Conservation (phyloP, 1,284 basidiomycete genomes). For the Cronartium quercuum region DNA sequence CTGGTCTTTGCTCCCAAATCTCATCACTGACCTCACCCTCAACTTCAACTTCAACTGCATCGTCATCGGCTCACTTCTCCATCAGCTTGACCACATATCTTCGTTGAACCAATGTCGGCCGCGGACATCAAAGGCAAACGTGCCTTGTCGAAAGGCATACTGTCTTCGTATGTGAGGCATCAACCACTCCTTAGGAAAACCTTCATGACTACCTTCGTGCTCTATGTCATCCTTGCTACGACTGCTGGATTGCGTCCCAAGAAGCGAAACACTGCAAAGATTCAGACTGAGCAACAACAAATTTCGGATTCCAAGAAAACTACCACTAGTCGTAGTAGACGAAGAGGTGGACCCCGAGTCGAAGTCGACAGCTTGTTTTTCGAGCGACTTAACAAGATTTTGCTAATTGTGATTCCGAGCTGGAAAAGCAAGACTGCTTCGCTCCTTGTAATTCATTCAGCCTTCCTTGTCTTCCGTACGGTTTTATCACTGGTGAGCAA, state of each 20-base stretch:
- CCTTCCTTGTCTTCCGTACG: conserved; percentile 31
- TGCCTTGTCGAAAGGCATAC: neutral
- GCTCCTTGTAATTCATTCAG: conserved; percentile 33
- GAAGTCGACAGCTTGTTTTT: conserved; percentile 27
- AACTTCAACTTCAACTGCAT: no score
- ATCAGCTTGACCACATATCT: no score
- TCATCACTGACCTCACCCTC: no score
- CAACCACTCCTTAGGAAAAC: conserved; percentile 15
- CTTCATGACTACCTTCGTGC: conserved; percentile 26
- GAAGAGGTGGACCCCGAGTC: conserved; percentile 5
- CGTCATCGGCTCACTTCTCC: no score
- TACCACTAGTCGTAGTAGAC: neutral
- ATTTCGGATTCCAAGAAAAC: neutral
- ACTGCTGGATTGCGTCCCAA: conserved; percentile 27
- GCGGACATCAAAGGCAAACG: neutral
- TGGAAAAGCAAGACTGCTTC: conserved; percentile 36
- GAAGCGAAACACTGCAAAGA: neutral
- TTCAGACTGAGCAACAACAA: neutral
- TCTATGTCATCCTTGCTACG: conserved; percentile 22
- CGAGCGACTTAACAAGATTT: conserved; percentile 18
- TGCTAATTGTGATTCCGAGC: conserved; percentile 30
- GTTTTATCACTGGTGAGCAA: conserved; percentile 27
- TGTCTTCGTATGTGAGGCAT: conserved; percentile 7
- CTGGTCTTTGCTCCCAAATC: no score
- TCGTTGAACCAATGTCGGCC: neutral